A percentile compares a stretch with the other conserved stretches of the same genome.
These are phyloP conservation scores for Blastocystis sp. DNA, from an alignment of 352 stramenopile species.

Conservation along the genomic window DNA sequence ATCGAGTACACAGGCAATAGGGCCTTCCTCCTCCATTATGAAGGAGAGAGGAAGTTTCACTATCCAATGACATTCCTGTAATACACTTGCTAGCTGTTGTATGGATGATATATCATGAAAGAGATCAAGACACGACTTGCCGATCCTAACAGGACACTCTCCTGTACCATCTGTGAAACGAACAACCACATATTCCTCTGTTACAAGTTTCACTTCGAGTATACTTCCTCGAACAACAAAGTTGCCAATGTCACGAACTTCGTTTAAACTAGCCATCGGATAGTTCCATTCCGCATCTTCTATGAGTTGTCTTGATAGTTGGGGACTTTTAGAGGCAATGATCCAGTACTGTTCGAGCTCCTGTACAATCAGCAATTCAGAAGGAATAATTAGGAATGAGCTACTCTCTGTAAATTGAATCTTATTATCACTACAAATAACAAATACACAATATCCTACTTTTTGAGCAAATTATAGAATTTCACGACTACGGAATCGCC, in stretches of 20 bases:
- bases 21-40: not conserved
- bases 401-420: not conserved
- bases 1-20: not conserved
- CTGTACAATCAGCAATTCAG: not conserved
- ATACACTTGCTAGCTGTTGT: not conserved
- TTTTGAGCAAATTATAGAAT: constrained; percentile 13
- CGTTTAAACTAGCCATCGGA: not conserved
- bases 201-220: not conserved
- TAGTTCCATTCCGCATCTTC: not conserved
- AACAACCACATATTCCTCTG: not conserved
- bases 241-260: not conserved
- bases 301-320: not conserved
- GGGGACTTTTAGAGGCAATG: not conserved
- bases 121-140: not conserved
- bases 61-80: not conserved
- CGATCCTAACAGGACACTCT: not conserved
- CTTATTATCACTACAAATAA: not conserved
- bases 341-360: not conserved
- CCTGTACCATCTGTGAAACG: not conserved
- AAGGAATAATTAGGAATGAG: constrained; percentile 12
- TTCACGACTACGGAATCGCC: not conserved
- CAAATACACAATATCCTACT: not conserved
- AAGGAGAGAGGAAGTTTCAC: not conserved
- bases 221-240: not conserved
- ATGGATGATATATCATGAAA: not conserved